phyloP scores from a whole-genome alignment of 306 rosid species.

The Styphnolobium japonicum region DNA sequence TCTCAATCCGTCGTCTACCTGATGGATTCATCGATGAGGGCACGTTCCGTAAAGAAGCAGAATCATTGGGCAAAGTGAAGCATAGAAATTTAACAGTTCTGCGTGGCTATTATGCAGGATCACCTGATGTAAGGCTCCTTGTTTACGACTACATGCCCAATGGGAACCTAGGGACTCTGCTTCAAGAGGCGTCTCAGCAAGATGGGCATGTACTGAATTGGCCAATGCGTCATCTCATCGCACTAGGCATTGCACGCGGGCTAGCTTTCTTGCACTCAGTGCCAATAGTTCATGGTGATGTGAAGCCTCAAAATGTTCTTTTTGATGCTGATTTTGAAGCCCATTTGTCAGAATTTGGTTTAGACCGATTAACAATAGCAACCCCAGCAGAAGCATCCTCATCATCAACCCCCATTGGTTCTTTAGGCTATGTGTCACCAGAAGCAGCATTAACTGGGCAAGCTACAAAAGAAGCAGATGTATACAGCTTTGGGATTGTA shows the following conservation, averaged over 20 bases:
- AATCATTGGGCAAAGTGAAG: constrained; percentile 66
- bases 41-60: constrained; percentile 71
- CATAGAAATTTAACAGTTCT: constrained; percentile 70
- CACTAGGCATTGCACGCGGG: constrained; percentile 78
- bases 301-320: constrained; percentile 79
- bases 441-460: constrained; percentile 65
- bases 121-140: constrained; percentile 66
- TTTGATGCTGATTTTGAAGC: constrained; percentile 91
- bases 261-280: constrained; percentile 69
- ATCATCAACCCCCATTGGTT: constrained; percentile 53
- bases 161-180: constrained; percentile 73
- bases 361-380: constrained; percentile 53
- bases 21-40: constrained; percentile 49
- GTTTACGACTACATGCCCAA: constrained; percentile 92
- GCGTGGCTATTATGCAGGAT: constrained; percentile 79
- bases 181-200: constrained; percentile 86
- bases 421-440: constrained; percentile 71
- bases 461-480: constrained; percentile 68
- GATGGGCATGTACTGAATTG: constrained; percentile 88
- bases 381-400: constrained; percentile 56
- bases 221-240: constrained; percentile 96
- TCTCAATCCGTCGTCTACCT: constrained; percentile 69
- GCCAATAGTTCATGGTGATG: constrained; percentile 64
- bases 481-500: constrained; percentile 78
- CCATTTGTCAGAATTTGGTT: constrained; percentile 79